Percentiles rank a stretch among this genome's conserved stretches.
These are phyloP conservation scores for Aphanomyces euteiches DNA, from an alignment of 352 stramenopile genomes.

Conservation along the genomic window DNA sequence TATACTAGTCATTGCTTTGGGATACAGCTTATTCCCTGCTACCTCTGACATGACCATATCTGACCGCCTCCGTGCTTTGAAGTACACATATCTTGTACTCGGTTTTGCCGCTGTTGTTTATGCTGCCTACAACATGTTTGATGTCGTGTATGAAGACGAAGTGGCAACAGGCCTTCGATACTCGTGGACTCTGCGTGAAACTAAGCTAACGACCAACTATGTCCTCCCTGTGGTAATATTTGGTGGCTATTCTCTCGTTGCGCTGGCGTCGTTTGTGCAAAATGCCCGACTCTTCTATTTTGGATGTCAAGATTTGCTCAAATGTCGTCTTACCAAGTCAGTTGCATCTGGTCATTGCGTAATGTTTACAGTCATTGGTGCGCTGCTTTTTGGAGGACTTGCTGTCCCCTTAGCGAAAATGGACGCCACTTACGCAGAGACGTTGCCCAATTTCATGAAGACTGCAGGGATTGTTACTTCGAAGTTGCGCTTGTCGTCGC, in stretches of 20 bases:
- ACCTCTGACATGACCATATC: neutral
- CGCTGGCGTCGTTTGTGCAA: neutral
- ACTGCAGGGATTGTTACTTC: slow-evolving; percentile 10
- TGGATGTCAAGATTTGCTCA: slow-evolving; percentile 5
- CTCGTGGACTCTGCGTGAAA: slow-evolving; percentile 15
- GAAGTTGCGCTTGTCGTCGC: slow-evolving; percentile 44
- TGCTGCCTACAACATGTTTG: slow-evolving; percentile 26
- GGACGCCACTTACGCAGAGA: neutral
- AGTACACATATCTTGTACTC: neutral
- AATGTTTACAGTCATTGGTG: slow-evolving; percentile 9
- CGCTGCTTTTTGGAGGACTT: slow-evolving; percentile 3
- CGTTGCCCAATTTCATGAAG: slow-evolving; percentile 7
- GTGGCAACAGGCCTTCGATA: slow-evolving; percentile 5
- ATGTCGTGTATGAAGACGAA: slow-evolving; percentile 23
- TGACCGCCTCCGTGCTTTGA: slow-evolving; percentile 20
- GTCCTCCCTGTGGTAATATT: neutral
- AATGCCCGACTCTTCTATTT: neutral
- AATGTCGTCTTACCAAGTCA: neutral
- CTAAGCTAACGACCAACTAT: neutral
- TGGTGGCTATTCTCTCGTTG: neutral
- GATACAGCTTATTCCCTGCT: neutral
- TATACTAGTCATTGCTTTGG: slow-evolving; percentile 42
- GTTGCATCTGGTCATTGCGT: slow-evolving; percentile 15
- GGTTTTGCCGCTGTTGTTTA: neutral
- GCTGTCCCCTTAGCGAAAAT: neutral